Percentiles rank a stretch among this genome's conserved stretches.
phyloP scores from a whole-genome alignment of 1,139 yeast genomes.

The Saccharomyces hybrid region DNA sequence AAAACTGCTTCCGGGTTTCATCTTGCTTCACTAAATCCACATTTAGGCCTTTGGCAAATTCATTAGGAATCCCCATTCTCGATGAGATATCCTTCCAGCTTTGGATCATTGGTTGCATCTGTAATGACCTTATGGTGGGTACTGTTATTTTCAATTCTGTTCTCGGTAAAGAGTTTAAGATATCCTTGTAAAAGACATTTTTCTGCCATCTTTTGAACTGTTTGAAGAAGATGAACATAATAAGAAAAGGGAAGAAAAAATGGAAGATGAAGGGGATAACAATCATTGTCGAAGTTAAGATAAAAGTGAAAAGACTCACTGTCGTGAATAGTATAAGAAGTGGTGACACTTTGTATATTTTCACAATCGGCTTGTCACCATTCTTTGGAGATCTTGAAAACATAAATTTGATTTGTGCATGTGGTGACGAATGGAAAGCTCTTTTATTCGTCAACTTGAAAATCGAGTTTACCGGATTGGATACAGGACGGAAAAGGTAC shows the following conservation, averaged over 20 bases:
- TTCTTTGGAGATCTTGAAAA: not conserved
- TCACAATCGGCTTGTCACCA: not conserved
- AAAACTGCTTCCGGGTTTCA: not conserved
- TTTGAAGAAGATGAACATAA: slow-evolving; percentile 1
- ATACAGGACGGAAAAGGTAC: not conserved
- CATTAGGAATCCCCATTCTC: not conserved
- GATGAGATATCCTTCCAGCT: not conserved
- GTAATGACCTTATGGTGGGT: not conserved
- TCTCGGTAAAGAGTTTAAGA: not conserved
- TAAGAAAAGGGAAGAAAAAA: slow-evolving; percentile 3
- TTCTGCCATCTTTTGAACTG: slow-evolving; percentile 4
- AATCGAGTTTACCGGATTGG: not conserved
- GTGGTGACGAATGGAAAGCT: slow-evolving; percentile 1
- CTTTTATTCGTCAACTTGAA: not conserved
- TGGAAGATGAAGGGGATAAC: slow-evolving; percentile 1
- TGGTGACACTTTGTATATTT: slow-evolving; percentile 1
- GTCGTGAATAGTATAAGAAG: slow-evolving; percentile 1
- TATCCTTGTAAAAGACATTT: slow-evolving; percentile 1
- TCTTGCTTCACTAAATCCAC: not conserved
- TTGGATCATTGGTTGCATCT: not conserved
- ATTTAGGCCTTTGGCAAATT: not conserved
- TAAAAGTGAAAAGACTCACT: slow-evolving; percentile 1
- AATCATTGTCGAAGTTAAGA: not conserved
- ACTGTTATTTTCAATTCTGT: not conserved
- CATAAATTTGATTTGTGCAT: not conserved